A percentile compares a stretch with the other conserved stretches of the same genome.
phyloP scores from a whole-genome alignment of 129 eudicot species.

The Flaveria trinervia region DNA sequence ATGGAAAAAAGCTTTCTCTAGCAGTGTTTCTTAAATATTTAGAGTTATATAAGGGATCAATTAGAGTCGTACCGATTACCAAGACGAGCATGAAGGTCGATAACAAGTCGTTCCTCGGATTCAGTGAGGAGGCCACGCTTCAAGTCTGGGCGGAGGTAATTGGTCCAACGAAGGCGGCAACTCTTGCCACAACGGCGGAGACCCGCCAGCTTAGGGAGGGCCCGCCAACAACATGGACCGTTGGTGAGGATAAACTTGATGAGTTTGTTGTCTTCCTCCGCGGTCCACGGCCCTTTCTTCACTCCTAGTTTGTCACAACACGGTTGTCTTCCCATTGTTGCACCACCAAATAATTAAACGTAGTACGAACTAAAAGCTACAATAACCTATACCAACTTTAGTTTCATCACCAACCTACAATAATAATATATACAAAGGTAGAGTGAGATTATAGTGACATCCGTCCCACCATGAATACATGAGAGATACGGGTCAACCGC shows the following conservation, averaged over 20 bases:
- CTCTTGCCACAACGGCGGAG: constrained; percentile 88
- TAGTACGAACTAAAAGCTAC: background rate
- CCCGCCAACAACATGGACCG: constrained; percentile 93
- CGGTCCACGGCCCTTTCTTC: constrained; percentile 97
- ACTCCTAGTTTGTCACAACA: constrained; percentile 87
- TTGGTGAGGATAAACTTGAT: constrained; percentile 69
- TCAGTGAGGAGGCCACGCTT: constrained; percentile 80
- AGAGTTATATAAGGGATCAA: too few species aligned
- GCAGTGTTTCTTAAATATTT: too few species aligned
- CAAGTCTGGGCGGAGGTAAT: constrained; percentile 86
- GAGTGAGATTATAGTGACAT: background rate
- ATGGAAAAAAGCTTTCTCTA: too few species aligned
- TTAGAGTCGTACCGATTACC: constrained; percentile 60
- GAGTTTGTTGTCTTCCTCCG: constrained; percentile 85
- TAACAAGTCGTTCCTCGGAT: constrained; percentile 70
- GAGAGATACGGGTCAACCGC: constrained; percentile 57
- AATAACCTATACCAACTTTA: constrained; percentile 17
- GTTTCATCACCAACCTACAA: constrained; percentile 44
- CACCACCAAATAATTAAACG: background rate
- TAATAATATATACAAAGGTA: constrained; percentile 4
- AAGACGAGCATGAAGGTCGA: constrained; percentile 87
- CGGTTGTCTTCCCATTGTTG: constrained; percentile 82
- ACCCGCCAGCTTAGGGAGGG: constrained; percentile 86
- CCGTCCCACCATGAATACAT: constrained; percentile 37
- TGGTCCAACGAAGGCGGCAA: constrained; percentile 88